Evolutionary conservation across 2,329 filamentous ascomycete genomes (phyloP).

Genomic region (Orbilia brochopaga): DNA sequence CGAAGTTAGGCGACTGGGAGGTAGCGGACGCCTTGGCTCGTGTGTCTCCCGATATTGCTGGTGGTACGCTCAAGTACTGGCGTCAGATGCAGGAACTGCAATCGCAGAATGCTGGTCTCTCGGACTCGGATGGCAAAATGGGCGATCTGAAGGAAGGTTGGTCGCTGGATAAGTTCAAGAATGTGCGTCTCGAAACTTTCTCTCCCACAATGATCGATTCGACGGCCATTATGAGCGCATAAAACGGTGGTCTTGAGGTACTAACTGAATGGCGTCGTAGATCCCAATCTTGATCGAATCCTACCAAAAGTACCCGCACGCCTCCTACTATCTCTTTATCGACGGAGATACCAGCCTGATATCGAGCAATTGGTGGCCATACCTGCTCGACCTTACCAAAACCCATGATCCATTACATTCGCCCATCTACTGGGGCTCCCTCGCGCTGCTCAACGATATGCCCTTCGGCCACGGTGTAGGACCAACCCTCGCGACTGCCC

Average conservation of each 20-base stretch:
- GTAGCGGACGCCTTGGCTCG: slow-evolving; percentile 40
- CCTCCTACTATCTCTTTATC: slow-evolving; percentile 48
- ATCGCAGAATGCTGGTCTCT: slow-evolving; percentile 26
- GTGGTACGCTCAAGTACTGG: slow-evolving; percentile 34
- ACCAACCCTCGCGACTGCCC: background rate
- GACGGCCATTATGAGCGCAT: background rate
- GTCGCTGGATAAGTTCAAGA: slow-evolving; percentile 48
- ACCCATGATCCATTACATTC: slow-evolving; percentile 31
- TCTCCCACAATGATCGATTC: background rate
- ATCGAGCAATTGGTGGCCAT: slow-evolving; percentile 48
- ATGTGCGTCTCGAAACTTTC: slow-evolving; percentile 20
- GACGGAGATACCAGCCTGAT: slow-evolving; percentile 48
- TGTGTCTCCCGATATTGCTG: slow-evolving; percentile 38
- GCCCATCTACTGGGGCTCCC: slow-evolving; percentile 42
- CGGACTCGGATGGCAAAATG: slow-evolving; percentile 44
- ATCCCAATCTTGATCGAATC: slow-evolving; percentile 47
- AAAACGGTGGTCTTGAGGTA: slow-evolving; percentile 4
- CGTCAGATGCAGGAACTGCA: slow-evolving; percentile 36
- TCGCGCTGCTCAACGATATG: slow-evolving; percentile 33
- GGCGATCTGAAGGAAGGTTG: slow-evolving; percentile 47
- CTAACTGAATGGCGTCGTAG: slow-evolving; percentile 10
- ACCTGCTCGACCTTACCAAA: slow-evolving; percentile 40
- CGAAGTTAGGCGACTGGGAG: slow-evolving; percentile 32
- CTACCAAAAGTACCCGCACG: slow-evolving; percentile 41
- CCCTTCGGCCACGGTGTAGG: slow-evolving; percentile 38